These are phyloP conservation scores for Casuarina equisetifolia DNA, from an alignment of 306 rosid species.

Conservation along the genomic window DNA sequence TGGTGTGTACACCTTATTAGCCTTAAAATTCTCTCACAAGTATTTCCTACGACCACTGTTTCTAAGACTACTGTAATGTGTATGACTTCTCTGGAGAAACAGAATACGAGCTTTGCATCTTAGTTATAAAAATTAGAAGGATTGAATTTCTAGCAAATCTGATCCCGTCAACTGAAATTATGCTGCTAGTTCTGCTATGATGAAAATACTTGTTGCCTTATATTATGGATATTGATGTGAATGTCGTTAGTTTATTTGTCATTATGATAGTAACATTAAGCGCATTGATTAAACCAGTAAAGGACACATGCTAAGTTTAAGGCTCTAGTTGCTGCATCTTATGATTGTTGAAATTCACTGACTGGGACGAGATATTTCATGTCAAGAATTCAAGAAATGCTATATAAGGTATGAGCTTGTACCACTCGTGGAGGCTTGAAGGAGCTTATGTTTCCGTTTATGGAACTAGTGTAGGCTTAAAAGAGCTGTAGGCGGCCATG, in stretches of 20 bases:
- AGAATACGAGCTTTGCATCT: neutral
- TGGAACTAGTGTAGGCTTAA: no score
- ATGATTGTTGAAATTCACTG: no score
- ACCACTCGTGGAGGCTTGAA: no score
- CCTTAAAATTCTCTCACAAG: neutral
- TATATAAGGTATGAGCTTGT: no score
- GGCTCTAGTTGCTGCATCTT: neutral
- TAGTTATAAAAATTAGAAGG: neutral
- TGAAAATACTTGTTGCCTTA: neutral
- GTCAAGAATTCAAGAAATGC: no score
- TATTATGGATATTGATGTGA: neutral
- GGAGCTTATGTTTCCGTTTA: no score
- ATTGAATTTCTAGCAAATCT: conserved; percentile 4
- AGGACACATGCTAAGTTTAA: neutral
- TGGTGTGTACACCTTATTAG: conserved; percentile 22
- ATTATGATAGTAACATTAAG: neutral
- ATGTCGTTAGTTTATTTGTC: neutral
- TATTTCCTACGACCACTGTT: neutral
- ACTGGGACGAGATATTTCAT: no score
- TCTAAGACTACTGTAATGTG: neutral
- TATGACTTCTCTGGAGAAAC: conserved; percentile 3
- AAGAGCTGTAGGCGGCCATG: no score
- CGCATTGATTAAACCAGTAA: no score
- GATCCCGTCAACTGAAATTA: neutral
- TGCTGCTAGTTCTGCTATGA: neutral